Conservation (phyloP, 495 filamentous ascomycete genomes). For the Neurospora africana region DNA sequence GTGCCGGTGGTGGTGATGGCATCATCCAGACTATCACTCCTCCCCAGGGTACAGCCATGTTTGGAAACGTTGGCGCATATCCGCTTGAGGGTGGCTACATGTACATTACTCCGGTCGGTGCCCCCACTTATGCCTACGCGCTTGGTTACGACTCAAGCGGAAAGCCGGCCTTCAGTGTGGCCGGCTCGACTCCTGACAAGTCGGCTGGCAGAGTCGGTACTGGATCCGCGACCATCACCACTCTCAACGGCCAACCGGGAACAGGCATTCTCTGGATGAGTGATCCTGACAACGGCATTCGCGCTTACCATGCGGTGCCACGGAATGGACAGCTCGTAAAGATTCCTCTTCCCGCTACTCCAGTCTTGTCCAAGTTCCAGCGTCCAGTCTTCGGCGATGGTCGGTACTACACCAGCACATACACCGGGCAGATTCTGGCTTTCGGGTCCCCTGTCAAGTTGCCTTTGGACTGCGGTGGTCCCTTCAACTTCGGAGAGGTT, state of each 20-base stretch:
- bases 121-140: conserved; percentile 28
- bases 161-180: conserved; percentile 14
- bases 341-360: conserved; percentile 16
- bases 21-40: conserved; percentile 29
- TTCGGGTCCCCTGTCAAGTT: conserved; percentile 28
- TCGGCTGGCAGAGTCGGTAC: conserved; percentile 26
- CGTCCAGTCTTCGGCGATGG: conserved; percentile 32
- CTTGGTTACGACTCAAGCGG: conserved; percentile 20
- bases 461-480: conserved; percentile 25
- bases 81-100: conserved; percentile 8
- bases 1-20: conserved; percentile 11
- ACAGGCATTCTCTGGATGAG: conserved; percentile 33
- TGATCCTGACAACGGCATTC: conserved; percentile 30
- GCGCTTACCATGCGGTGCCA: conserved; percentile 26
- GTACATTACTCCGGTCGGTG: conserved; percentile 13
- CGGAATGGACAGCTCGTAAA: conserved; percentile 2
- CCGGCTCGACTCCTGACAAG: conserved; percentile 19
- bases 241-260: conserved; percentile 26
- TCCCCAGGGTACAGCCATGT: conserved; percentile 9
- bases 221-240: conserved; percentile 30
- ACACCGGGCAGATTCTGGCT: conserved; percentile 27
- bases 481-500: conserved; percentile 32
- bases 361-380: conserved; percentile 23
- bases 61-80: conserved; percentile 10
- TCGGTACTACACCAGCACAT: conserved; percentile 26